Evolutionary conservation across 139 green algal genomes (phyloP).

Genomic region (Micractinium sp.): DNA sequence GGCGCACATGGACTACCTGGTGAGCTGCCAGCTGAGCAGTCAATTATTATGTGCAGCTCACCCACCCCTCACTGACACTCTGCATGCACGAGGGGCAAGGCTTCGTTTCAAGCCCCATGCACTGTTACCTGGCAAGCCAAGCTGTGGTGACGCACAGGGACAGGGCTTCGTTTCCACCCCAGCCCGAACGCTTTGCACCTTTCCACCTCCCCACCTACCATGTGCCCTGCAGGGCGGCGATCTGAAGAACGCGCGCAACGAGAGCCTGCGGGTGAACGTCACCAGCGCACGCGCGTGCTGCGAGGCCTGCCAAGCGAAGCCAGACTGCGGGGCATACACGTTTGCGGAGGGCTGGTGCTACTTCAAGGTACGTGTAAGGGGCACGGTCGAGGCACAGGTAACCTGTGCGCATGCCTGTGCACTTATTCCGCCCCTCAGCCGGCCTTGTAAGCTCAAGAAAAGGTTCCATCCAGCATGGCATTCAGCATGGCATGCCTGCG

Average conservation of each 20-base stretch:
- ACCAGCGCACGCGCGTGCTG: background rate
- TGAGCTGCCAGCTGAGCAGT: background rate
- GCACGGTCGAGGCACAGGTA: background rate
- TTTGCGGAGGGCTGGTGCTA: background rate
- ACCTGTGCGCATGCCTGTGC: too few relatives aligned
- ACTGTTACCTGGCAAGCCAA: too few relatives aligned
- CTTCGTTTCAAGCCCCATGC: background rate
- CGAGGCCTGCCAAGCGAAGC: conserved; percentile 1
- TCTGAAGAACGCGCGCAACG: background rate
- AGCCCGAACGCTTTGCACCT: background rate
- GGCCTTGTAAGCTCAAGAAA: too few relatives aligned
- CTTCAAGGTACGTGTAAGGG: background rate
- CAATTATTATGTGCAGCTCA: background rate
- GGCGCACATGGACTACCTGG: background rate
- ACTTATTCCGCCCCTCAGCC: too few relatives aligned
- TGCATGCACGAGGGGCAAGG: background rate
- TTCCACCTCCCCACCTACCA: too few relatives aligned
- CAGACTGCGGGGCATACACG: conserved; percentile 5
- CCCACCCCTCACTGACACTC: background rate
- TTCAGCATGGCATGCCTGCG: too few relatives aligned
- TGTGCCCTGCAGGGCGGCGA: conserved; percentile 7
- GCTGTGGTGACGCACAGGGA: too few relatives aligned
- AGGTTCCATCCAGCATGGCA: too few relatives aligned
- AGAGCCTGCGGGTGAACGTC: background rate
- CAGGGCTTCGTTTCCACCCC: too few relatives aligned